Evolutionary conservation across 331 rosid genomes (phyloP).

Genomic region (Acacia pycnantha): DNA sequence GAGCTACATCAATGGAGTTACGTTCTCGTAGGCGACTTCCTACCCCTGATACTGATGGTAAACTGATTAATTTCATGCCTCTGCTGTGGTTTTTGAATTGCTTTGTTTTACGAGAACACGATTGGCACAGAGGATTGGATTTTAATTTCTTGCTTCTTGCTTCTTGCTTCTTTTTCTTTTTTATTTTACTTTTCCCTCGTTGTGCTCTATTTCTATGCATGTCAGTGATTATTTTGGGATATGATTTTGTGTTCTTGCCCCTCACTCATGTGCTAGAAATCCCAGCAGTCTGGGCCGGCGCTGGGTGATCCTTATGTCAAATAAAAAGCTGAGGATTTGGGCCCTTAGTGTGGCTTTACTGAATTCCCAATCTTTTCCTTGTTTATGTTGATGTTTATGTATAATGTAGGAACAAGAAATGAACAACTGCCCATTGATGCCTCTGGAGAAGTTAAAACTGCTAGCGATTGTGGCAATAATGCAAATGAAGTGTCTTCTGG

Average conservation of each 20-base stretch:
- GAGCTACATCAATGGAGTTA: slow-evolving; percentile 35
- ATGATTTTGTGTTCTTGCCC: not conserved
- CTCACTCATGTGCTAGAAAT: not conserved
- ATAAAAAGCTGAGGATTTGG: not conserved
- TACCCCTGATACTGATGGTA: slow-evolving; percentile 13
- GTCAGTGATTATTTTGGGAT: not conserved
- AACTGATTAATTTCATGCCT: not conserved
- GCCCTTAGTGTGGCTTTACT: not conserved
- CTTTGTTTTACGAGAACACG: not conserved
- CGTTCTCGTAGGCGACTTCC: slow-evolving; percentile 37
- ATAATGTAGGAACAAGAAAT: not conserved
- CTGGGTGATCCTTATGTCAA: not conserved
- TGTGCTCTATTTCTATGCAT: not conserved
- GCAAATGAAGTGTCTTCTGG: slow-evolving; percentile 12
- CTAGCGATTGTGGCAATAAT: not conserved
- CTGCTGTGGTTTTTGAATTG: not conserved
- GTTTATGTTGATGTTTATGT: not conserved
- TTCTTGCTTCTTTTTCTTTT: not conserved
- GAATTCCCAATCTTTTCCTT: not conserved
- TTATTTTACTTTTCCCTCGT: not conserved
- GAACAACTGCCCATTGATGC: slow-evolving; percentile 30
- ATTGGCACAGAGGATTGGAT: not conserved
- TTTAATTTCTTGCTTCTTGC: not conserved
- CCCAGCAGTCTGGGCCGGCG: not conserved
- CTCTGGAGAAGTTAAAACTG: slow-evolving; percentile 12